Conservation (phyloP, 169 alveolate species). For the Plasmodium gonderi region DNA sequence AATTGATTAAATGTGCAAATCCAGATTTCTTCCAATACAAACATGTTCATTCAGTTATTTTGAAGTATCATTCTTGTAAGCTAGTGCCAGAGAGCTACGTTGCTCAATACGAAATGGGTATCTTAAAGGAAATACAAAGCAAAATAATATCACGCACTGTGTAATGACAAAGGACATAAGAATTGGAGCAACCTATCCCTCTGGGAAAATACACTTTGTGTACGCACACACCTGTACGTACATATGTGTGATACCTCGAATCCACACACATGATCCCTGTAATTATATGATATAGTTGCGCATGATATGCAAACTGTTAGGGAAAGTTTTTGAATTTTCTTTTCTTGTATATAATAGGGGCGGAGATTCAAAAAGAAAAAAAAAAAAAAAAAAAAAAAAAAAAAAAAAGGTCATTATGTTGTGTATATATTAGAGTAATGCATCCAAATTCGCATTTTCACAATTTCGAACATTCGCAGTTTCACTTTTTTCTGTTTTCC, state of each 20-base stretch:
- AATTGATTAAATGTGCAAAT: constrained; percentile 18
- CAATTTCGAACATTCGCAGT: not conserved
- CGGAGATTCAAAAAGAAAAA: too few species aligned
- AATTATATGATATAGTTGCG: not conserved
- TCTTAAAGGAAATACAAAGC: constrained; percentile 2
- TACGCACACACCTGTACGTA: not conserved
- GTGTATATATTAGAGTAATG: too few species aligned
- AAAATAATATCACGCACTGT: constrained; percentile 14
- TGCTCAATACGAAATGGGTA: constrained; percentile 31
- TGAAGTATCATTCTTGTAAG: constrained; percentile 36
- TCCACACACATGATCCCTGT: not conserved
- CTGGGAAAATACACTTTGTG: not conserved
- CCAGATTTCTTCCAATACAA: constrained; percentile 62
- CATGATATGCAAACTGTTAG: not conserved
- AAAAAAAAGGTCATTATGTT: too few species aligned
- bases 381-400: too few species aligned
- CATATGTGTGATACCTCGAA: not conserved
- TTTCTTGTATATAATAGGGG: too few species aligned
- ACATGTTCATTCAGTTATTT: constrained; percentile 59
- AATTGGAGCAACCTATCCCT: not conserved
- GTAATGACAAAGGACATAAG: not conserved
- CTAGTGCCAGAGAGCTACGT: constrained; percentile 32
- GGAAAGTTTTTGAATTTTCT: too few species aligned
- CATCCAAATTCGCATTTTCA: not conserved
- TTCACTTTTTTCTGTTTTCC: not conserved